Evolutionary conservation across 1,284 basidiomycete genomes (phyloP).

Genomic region (Kalmanozyma brasiliensis): DNA sequence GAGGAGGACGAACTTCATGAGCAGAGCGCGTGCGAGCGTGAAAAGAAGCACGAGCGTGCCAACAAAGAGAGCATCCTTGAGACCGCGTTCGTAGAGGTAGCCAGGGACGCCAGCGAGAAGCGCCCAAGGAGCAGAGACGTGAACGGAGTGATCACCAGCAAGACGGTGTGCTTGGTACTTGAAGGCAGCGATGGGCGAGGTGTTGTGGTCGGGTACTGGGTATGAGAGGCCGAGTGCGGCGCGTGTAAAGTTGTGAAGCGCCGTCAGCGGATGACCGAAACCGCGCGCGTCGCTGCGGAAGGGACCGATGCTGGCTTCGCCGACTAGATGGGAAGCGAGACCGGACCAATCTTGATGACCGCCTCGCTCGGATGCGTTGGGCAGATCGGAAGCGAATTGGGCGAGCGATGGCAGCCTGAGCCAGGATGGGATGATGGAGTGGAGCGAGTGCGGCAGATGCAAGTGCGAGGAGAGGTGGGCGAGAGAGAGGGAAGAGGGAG

Average conservation of each 20-base stretch:
- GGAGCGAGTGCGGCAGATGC: slow-evolving; percentile 48
- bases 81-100: slow-evolving; percentile 46
- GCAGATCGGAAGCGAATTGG: slow-evolving; percentile 52
- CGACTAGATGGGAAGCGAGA: slow-evolving; percentile 21
- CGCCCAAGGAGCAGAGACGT: slow-evolving; percentile 34
- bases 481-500: slow-evolving; percentile 54
- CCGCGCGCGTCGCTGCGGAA: slow-evolving; percentile 59
- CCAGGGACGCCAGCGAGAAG: slow-evolving; percentile 42
- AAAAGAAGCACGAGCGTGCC: slow-evolving; percentile 58
- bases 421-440: slow-evolving; percentile 57
- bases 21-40: slow-evolving; percentile 49
- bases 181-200: slow-evolving; percentile 36
- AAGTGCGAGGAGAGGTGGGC: slow-evolving; percentile 53
- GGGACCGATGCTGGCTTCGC: slow-evolving; percentile 42
- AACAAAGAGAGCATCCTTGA: slow-evolving; percentile 56
- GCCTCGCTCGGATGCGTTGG: slow-evolving; percentile 52
- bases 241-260: slow-evolving; percentile 57
- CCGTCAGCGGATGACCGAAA: slow-evolving; percentile 59
- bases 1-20: slow-evolving; percentile 54
- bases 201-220: slow-evolving; percentile 30
- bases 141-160: slow-evolving; percentile 5
- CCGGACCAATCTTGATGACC: slow-evolving; percentile 27
- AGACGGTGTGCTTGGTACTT: slow-evolving; percentile 23
- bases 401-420: slow-evolving; percentile 48
- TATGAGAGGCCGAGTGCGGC: slow-evolving; percentile 57